These are phyloP conservation scores for Epichloe gansuensis DNA, from an alignment of 2,329 filamentous ascomycete species.

Conservation along the genomic window DNA sequence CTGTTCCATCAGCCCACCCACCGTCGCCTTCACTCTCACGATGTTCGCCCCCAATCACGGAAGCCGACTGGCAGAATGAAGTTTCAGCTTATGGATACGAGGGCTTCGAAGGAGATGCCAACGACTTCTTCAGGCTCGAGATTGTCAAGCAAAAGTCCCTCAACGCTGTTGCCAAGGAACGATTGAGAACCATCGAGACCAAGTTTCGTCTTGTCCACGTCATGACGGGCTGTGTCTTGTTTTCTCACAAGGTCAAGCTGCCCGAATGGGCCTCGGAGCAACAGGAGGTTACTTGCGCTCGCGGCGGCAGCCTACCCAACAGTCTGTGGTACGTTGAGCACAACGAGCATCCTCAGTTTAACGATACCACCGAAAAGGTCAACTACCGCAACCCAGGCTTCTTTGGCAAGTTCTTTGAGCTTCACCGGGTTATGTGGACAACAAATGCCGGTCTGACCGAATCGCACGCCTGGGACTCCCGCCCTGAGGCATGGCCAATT, in stretches of 20 bases:
- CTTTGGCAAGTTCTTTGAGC: conserved; percentile 94
- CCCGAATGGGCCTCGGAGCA: conserved; percentile 97
- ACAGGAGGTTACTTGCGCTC: conserved; percentile 96
- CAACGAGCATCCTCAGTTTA: conserved; percentile 73
- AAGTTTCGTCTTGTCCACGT: conserved; percentile 93
- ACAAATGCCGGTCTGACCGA: conserved; percentile 95
- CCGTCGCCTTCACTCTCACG: conserved; percentile 89
- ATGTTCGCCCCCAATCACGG: conserved; percentile 73
- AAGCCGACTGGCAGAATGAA: conserved; percentile 91
- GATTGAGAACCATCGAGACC: conserved; percentile 84
- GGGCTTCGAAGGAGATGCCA: conserved; percentile 92
- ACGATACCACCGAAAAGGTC: conserved; percentile 72
- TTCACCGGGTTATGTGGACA: conserved; percentile 97
- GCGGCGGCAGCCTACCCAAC: conserved; percentile 84
- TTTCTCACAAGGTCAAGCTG: conserved; percentile 98
- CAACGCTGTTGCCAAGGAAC: conserved; percentile 64
- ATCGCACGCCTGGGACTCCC: conserved; percentile 95
- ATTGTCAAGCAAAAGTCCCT: conserved; percentile 86
- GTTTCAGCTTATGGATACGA: conserved; percentile 96
- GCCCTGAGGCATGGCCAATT: conserved; percentile 84
- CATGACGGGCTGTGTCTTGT: conserved; percentile 93
- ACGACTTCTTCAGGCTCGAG: conserved; percentile 89
- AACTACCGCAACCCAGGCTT: conserved; percentile 94
- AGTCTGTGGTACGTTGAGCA: conserved; percentile 94
- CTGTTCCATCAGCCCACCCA: conserved; percentile 76